These are phyloP conservation scores for Dryas alaskensis DNA, from an alignment of 306 rosid species.

Conservation along the genomic window DNA sequence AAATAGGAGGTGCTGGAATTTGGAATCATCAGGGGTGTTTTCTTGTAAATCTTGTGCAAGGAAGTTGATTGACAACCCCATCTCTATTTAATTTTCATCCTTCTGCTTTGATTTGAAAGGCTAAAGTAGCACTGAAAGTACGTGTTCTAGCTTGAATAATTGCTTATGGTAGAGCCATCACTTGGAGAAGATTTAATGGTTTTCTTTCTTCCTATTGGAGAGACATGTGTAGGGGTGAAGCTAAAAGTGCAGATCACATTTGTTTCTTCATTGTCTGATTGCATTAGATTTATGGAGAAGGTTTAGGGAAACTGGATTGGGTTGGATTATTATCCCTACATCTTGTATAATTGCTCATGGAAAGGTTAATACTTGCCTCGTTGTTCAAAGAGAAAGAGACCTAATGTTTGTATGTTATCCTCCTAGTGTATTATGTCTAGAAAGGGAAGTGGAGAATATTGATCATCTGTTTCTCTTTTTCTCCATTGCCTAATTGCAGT, in stretches of 20 bases:
- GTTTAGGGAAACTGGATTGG: background rate
- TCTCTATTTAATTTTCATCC: background rate
- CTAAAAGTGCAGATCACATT: background rate
- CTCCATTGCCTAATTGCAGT: background rate
- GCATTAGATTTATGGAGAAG: background rate
- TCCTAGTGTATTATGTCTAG: background rate
- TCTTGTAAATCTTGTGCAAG: constrained; percentile 7
- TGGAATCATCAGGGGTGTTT: background rate
- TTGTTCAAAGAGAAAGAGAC: background rate
- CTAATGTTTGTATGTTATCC: too few species aligned
- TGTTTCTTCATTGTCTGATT: background rate
- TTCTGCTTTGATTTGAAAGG: background rate
- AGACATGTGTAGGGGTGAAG: background rate
- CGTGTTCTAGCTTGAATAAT: background rate
- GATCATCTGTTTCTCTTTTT: background rate
- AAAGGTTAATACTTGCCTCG: background rate
- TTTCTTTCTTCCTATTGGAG: background rate
- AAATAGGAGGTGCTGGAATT: background rate
- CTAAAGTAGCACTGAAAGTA: background rate
- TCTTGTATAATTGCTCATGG: background rate
- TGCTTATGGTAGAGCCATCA: background rate
- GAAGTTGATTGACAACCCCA: constrained; percentile 2
- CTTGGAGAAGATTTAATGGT: background rate
- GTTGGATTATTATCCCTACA: background rate
- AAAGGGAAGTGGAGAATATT: background rate